Base-by-base conservation (phyloP, 2,329 filamentous ascomycete genomes). In the Colletotrichum aenigma region DNA sequence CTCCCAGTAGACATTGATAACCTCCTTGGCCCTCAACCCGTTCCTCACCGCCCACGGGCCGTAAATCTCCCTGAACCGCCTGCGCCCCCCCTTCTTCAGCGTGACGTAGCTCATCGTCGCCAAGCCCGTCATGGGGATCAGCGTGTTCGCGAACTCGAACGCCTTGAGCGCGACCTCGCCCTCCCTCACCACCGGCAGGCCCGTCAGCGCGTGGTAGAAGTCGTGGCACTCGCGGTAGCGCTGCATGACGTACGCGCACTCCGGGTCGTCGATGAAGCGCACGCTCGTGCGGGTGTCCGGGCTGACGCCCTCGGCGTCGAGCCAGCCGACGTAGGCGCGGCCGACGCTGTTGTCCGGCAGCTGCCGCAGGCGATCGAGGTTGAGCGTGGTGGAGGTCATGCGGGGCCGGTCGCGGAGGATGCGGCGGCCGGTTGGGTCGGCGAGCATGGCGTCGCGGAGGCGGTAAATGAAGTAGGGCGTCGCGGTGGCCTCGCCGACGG, bases 1-100 rank as follows among this genome's bases (percentile, higher is more conserved):
- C 86, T 99, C 97, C 97, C 97, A 99, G 83, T 98, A 99, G 2
- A 99, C 93, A 84, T 98, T 98, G 79, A 99, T 96, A 38, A 98
- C 88, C 81, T 98, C 95, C 80, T 94, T 92, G 64, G 92, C 90
- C 71, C 90, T 87, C 78, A 95, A 84, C 16, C 97, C 97, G 83
- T 98, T 98, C 70, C 91, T 88, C 60, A 98, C 85, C 43, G 97
- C 97, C 97, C 97, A 99, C 1, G 97, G 97, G 68, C 96, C 87
- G 84, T 98, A 98, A 2, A 92, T 92, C 7, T 86, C 85, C 81
- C 90, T 94, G 81, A 98, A 97, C 72, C 93, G 88, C 75, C 89
- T 87, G 81, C 96, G 91, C 86, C 98, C 96, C 7, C 93, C 92
- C 21, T 94, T 85, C 86, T 98, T 98, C 80, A 97, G 89, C 10